Evolutionary conservation across 73 alveolate genomes (phyloP).

Genomic region (Paramecium tetraurelia): DNA sequence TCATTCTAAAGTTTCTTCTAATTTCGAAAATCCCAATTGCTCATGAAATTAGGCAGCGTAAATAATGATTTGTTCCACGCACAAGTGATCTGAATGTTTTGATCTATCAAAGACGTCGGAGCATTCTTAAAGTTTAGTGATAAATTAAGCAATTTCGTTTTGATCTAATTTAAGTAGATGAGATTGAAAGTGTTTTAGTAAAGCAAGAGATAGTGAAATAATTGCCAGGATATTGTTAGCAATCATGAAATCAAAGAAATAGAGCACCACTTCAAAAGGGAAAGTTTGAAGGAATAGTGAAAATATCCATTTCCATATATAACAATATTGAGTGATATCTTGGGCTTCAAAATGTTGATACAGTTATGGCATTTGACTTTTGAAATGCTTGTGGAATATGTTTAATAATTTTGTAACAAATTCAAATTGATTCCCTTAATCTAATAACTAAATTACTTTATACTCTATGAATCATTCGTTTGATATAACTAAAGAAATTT

Average conservation of each 20-base stretch:
- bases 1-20: neutral
- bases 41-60: neutral
- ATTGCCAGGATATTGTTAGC: conserved; percentile 24
- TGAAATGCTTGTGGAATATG: neutral
- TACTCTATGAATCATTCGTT: neutral
- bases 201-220: neutral
- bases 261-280: conserved; percentile 12
- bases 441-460: neutral
- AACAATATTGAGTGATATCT: neutral
- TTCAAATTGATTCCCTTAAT: neutral
- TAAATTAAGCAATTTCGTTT: neutral
- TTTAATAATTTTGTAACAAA: neutral
- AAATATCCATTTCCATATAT: conserved; percentile 18
- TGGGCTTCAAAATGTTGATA: conserved; percentile 11
- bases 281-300: neutral
- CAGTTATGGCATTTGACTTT: neutral
- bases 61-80: neutral
- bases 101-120: neutral
- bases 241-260: neutral
- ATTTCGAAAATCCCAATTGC: neutral
- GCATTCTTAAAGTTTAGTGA: neutral
- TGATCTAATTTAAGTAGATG: neutral
- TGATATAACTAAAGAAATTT: neutral
- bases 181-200: neutral
- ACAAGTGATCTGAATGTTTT: neutral